Base-by-base conservation (phyloP, 2,329 filamentous ascomycete genomes). In the Microcyclospora tardicrescens region DNA sequence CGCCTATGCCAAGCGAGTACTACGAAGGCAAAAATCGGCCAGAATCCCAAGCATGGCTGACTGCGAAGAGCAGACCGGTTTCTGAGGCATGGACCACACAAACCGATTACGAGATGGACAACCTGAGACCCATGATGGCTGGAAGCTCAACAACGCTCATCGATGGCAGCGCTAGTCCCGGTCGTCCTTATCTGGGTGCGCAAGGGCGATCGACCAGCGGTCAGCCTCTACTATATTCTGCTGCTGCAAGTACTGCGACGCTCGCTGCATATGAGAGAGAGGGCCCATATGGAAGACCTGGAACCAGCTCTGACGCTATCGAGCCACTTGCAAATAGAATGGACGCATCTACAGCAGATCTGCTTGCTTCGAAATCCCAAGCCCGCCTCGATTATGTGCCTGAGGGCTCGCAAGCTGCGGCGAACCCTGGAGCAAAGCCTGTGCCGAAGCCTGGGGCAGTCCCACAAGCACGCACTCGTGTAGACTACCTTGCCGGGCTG, bases 401-500 rank as follows among this genome's bases (percentile, higher is more conserved):
- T 9, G 43, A 47, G 37, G 44, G 44, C 16, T 40, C 44, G 5
- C 35, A 31, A 6, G 34, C 42, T 1, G 40, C 47, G 6, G 36
- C 44, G 14, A 48, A 39, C 10, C 41, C 45, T 11, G 45, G 44
- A n/a, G 43, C 44, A 5, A 40, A 40, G 34, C 39, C 42, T 28
- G 16, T 40, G 28, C 16, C 35, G 15, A 6, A 16, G 14, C 12
- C 34, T 9, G 19, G 37, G 28, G 38, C 34, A 5, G 16, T 43
- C 5, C 45, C 47, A 5, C 32, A 39, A 34, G 38, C 35, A 12
- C 43, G 47, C 8, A 51, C 54, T 16, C 57, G 65, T 30, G 57
- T 68, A 16, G 66, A 68, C 41, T 64, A 68, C 45, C 53, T 68
- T 12, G 65, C 65, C 10, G 65, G 65, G 24, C 50, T 68, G 6